Conservation (phyloP, 1,284 basidiomycete genomes). For the Marasmius sp. region DNA sequence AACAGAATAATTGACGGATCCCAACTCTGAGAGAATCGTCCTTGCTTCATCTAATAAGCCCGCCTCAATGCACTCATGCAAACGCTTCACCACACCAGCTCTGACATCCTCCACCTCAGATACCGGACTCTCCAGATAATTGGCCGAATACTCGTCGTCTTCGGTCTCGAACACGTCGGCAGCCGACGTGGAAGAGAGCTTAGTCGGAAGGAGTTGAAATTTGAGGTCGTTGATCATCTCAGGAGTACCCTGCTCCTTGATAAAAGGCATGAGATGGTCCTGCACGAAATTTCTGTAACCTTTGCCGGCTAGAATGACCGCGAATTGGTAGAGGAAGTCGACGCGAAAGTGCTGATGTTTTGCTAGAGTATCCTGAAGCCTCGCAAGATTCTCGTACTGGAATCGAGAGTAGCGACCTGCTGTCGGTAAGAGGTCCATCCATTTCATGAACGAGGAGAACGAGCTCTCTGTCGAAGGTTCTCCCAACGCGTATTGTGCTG, state of each 20-base stretch:
- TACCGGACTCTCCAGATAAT: background rate
- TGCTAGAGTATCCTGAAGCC: background rate
- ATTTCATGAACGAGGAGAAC: background rate
- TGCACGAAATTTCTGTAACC: constrained; percentile 7
- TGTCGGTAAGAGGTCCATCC: background rate
- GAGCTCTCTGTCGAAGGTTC: background rate
- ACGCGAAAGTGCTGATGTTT: background rate
- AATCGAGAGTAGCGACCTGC: background rate
- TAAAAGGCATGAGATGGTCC: background rate
- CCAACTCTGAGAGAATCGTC: background rate
- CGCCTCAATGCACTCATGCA: background rate
- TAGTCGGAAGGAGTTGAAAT: constrained; percentile 15
- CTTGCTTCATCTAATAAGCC: background rate
- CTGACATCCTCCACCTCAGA: background rate
- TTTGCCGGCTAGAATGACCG: background rate
- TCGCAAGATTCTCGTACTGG: background rate
- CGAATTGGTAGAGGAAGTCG: background rate
- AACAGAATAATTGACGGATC: background rate
- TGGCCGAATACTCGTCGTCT: background rate
- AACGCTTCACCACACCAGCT: background rate
- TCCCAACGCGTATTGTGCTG: background rate
- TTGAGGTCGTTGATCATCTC: constrained; percentile 15
- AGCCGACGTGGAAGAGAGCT: constrained; percentile 20
- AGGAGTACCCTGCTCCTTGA: background rate
- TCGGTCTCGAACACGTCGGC: background rate